Base-by-base conservation (phyloP, 768 basidiomycete genomes). In the Myochromella boudieri region DNA sequence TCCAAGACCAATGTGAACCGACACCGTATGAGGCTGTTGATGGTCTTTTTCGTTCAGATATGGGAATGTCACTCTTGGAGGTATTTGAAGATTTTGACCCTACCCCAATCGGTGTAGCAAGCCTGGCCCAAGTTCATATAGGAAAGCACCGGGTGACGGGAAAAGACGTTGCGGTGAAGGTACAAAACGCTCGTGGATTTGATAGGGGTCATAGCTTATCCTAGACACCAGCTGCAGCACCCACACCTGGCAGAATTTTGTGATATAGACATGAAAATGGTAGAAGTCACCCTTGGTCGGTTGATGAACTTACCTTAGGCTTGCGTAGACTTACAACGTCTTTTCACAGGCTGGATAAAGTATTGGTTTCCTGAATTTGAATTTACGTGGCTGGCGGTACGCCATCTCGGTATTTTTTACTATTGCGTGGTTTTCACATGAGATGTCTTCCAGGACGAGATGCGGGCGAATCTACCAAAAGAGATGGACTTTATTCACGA, bases 401-500 rank as follows among this genome's bases (percentile, higher is more conserved):
- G 70, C 52, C 18, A 17, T 15, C n/a, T 24, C 11, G 17, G 17
- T 48, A 11, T 32, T 6, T 25, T 7, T 4, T 20, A 9, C 24
- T 10, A 18, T 7, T 7, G 14, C 4, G 26, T 6, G 18, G 9
- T 46, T 12, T 25, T 78, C 52, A 75, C 73, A 5, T n/a, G 33
- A n/a, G n/a, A 11, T 21, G 14, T 31, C 80, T 77, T 77, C 5
- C 71, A 87, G 48, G 90, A 93, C 56, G 97, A 98, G 70, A 98
- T 99, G 95, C 82, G 86, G 25, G 80, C 84, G 53, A 94, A 94
- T 61, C 68, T 91, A 22, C 93, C 92, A 0, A 86, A 87, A 56
- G 95, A 98, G 68, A 91, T 97, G 91, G 84, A 99, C 68, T 98
- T 99, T 60, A 68, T 81, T 11, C 84, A 92, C 54, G 97, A 99